Evolutionary conservation across 2,329 filamentous ascomycete genomes (phyloP), one percentile per base, ranked within the genome.

Genomic region (Catunica adiposa): DNA sequence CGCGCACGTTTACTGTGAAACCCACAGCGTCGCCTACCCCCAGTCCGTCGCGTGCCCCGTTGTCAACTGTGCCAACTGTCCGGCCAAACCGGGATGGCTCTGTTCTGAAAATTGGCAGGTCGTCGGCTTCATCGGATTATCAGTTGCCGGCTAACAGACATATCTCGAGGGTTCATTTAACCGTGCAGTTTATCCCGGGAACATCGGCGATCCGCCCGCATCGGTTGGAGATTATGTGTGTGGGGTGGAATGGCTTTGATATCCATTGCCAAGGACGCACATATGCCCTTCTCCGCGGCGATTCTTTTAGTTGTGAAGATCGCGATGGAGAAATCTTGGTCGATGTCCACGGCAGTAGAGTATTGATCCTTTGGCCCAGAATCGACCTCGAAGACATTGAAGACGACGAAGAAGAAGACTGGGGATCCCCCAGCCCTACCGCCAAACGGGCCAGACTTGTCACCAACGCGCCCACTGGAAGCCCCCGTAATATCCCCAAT

Each of bases 181-280:
- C 87, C 69, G 89, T 89, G 60, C 79, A 82, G 54, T 98, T 89
- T 67, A 79, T 90, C 60, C 76, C 84, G 22, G 80, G 86, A 11
- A 71, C 76, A 20, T 75, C 78, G 78, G 3, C 31, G 17, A 76
- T 86, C 63, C 81, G 86, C 62, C 76, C 80, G 60, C 86, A 85
- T 66, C 83, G 81, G 67, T 79, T 98, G 50, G 86, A 95, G 68
- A 84, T 98, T 63, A 77, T 87, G 64, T 98, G 92, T 73, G 79
- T 85, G 64, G 92, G 92, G 22, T 97, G 90, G 90, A 98, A 98
- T 67, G 92, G 92, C 15, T 75, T 92, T 61, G 94, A 88, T 71
- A 71, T 98, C 62, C 89, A 95, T 70, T 96, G 88, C 72, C 84
- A 90, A 69, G 88, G 88, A 56, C 82, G 83, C 61, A 84, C 87